phyloP scores from a whole-genome alignment of 495 filamentous ascomycete species.

The Daldinia vernicosa region DNA sequence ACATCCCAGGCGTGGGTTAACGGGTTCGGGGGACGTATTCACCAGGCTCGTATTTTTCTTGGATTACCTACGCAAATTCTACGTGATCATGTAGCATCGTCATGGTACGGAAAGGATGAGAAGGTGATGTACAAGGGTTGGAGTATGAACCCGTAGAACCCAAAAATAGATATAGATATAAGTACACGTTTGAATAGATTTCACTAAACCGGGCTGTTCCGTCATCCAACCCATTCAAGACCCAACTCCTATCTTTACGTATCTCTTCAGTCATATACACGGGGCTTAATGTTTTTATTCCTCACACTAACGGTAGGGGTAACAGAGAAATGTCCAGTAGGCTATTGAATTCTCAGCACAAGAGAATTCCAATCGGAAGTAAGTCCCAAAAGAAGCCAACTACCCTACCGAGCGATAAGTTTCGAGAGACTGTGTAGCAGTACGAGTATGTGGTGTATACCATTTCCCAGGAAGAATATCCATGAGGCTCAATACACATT shows the following conservation, averaged over 20 bases:
- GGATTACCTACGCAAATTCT: background rate
- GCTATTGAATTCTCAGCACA: background rate
- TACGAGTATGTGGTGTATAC: too few relatives aligned
- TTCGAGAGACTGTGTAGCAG: background rate
- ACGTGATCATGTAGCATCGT: background rate
- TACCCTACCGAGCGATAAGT: background rate
- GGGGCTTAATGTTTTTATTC: background rate
- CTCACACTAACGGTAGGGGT: too few relatives aligned
- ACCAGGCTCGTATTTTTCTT: too few relatives aligned
- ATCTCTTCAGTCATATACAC: background rate
- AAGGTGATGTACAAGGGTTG: background rate
- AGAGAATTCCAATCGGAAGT: background rate
- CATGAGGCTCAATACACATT: background rate
- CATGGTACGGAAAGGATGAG: background rate
- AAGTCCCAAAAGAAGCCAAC: background rate
- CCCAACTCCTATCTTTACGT: background rate
- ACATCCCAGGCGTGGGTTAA: slow-evolving; percentile 55
- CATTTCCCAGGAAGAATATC: background rate
- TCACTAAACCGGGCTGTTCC: background rate
- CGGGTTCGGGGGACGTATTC: background rate
- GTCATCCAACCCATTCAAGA: background rate
- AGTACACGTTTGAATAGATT: background rate
- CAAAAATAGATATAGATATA: background rate
- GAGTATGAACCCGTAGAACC: background rate
- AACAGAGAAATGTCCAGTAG: background rate